phyloP scores from a whole-genome alignment of 1,284 basidiomycete species.

The Flammula alnicola region DNA sequence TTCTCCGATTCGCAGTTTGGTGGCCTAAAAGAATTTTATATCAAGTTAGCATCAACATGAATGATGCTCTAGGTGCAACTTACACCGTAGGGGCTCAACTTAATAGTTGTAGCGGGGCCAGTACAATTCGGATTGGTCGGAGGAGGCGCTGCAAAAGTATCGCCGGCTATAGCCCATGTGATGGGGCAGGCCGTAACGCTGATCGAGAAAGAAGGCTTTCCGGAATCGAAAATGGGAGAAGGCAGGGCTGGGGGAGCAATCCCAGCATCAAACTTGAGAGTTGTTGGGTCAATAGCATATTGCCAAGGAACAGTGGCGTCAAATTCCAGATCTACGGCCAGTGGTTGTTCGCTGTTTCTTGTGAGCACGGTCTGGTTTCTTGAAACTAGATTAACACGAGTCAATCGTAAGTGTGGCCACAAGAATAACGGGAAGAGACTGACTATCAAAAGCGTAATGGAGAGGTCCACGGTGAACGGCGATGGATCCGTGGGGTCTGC shows the following conservation, averaged over 20 bases:
- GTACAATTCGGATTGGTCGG: slow-evolving; percentile 52
- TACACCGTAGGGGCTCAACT: slow-evolving; percentile 57
- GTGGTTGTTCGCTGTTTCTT: slow-evolving; percentile 49
- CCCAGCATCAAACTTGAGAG: slow-evolving; percentile 49
- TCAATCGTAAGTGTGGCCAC: slow-evolving; percentile 14
- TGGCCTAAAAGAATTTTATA: slow-evolving; percentile 40
- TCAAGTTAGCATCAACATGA: not conserved
- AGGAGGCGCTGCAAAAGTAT: slow-evolving; percentile 54
- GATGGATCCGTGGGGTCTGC: slow-evolving; percentile 54
- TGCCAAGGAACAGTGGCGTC: slow-evolving; percentile 55
- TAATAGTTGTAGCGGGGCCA: slow-evolving; percentile 48
- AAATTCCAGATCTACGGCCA: slow-evolving; percentile 57
- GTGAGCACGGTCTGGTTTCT: slow-evolving; percentile 48
- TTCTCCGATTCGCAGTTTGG: slow-evolving; percentile 58
- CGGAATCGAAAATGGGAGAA: slow-evolving; percentile 59
- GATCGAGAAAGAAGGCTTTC: slow-evolving; percentile 54
- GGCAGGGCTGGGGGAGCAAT: slow-evolving; percentile 47
- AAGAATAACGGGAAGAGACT: slow-evolving; percentile 17
- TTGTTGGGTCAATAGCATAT: slow-evolving; percentile 59
- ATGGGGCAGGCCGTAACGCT: slow-evolving; percentile 55
- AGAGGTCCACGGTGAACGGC: slow-evolving; percentile 61
- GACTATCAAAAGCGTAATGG: slow-evolving; percentile 61
- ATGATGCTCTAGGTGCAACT: slow-evolving; percentile 28
- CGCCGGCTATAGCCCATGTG: slow-evolving; percentile 52
- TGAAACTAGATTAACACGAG: slow-evolving; percentile 30